A percentile compares a stretch with the other conserved stretches of the same genome.
These are phyloP conservation scores for Solanum arcanum DNA, from an alignment of 257 asterid species.

Conservation along the genomic window DNA sequence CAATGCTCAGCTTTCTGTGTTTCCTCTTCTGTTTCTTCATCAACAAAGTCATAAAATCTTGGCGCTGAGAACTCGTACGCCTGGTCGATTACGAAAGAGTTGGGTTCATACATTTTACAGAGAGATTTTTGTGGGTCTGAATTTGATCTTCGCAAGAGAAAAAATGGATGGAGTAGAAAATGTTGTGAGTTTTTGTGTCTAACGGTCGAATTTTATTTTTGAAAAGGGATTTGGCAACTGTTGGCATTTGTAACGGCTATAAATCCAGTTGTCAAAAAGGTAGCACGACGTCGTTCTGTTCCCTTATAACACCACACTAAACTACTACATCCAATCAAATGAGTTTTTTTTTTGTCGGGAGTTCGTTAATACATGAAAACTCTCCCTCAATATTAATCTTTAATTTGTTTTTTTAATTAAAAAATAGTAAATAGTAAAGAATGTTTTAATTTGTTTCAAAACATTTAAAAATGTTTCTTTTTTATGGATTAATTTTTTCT, in stretches of 20 bases:
- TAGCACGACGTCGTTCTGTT: neutral
- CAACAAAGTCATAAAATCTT: slow-evolving; percentile 49
- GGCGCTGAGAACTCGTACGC: slow-evolving; percentile 85
- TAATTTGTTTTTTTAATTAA: too few species aligned
- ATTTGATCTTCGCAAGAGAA: neutral
- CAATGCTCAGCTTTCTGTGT: slow-evolving; percentile 66
- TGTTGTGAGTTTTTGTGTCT: neutral
- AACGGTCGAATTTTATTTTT: slow-evolving; percentile 46
- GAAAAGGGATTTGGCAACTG: neutral
- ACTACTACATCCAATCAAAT: neutral
- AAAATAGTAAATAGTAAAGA: too few species aligned
- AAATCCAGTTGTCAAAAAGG: neutral
- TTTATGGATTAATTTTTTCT: too few species aligned
- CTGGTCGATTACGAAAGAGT: slow-evolving; percentile 39
- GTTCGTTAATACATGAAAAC: neutral
- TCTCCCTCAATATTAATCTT: neutral
- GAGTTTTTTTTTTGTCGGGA: neutral
- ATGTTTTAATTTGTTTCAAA: too few species aligned
- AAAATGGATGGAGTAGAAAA: neutral
- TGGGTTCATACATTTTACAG: slow-evolving; percentile 29
- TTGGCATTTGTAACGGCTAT: slow-evolving; percentile 1
- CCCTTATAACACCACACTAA: neutral
- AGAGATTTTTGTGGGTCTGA: neutral
- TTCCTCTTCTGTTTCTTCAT: slow-evolving; percentile 54
- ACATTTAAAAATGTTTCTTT: too few species aligned